Evolutionary conservation across 225 moss, liverwort and hornwort species (phyloP).

Genomic region (Bryoerythrophyllum caledonicum): DNA sequence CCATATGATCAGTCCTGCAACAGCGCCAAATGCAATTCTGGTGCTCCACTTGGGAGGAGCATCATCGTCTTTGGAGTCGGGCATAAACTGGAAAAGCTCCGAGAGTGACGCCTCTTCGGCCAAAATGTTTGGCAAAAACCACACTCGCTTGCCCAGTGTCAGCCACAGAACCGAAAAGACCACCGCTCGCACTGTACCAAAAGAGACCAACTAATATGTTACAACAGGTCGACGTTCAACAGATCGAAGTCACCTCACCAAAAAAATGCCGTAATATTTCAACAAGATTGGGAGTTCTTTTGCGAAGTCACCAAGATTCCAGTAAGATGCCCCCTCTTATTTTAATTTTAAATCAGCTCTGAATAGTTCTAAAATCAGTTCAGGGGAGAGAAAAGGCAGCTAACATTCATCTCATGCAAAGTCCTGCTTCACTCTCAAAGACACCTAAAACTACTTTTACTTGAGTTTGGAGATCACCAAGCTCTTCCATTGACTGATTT

Average conservation of each 20-base stretch:
- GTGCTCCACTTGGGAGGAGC: constrained; percentile 89
- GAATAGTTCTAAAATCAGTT: too few species aligned
- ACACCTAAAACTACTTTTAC: too few species aligned
- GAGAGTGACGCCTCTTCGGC: constrained; percentile 86
- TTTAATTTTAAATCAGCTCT: too few species aligned
- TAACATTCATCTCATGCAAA: too few species aligned
- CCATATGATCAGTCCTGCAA: constrained; percentile 72
- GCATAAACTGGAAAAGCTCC: constrained; percentile 91
- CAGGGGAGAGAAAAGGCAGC: too few species aligned
- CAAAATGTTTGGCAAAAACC: constrained; percentile 96
- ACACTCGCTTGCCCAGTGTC: constrained; percentile 80
- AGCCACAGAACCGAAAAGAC: constrained; percentile 80
- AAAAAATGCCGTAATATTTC: constrained; percentile 3
- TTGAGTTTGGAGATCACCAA: too few species aligned
- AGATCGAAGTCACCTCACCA: neutral
- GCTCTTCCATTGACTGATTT: too few species aligned
- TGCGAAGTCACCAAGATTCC: too few species aligned
- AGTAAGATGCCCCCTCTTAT: too few species aligned
- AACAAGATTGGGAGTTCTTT: neutral
- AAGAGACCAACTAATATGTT: constrained; percentile 12
- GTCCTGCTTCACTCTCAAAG: too few species aligned
- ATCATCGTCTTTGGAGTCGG: constrained; percentile 77
- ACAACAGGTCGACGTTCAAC: constrained; percentile 21
- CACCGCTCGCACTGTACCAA: constrained; percentile 64
- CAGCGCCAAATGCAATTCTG: constrained; percentile 67